phyloP scores from a whole-genome alignment of 1,139 yeast species.

The Yamadazyma oceani region DNA sequence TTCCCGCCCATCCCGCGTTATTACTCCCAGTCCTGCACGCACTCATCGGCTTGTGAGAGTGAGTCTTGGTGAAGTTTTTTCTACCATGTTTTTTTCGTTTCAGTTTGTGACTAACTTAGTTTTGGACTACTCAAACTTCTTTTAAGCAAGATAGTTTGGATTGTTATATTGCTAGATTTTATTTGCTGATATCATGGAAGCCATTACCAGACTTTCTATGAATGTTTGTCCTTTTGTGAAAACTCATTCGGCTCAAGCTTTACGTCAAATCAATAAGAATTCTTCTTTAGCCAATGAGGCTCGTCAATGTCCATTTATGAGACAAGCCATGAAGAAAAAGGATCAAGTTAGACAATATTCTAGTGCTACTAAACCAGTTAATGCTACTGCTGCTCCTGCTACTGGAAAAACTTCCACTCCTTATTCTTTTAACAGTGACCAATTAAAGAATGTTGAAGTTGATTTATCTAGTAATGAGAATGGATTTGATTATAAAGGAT shows the following conservation, averaged over 20 bases:
- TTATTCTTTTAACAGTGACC: conserved; percentile 31
- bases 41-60: too few relatives aligned
- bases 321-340: conserved; percentile 58
- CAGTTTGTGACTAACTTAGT: too few relatives aligned
- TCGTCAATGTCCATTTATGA: conserved; percentile 83
- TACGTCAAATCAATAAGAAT: conserved; percentile 49
- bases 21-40: too few relatives aligned
- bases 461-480: conserved; percentile 39
- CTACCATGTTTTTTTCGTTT: too few relatives aligned
- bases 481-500: conserved; percentile 64
- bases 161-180: too few relatives aligned
- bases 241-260: conserved; percentile 61
- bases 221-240: conserved; percentile 84
- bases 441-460: conserved; percentile 28
- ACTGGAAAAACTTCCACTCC: conserved; percentile 40
- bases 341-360: conserved; percentile 48
- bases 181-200: conserved; percentile 57
- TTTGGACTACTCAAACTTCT: too few relatives aligned
- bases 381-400: conserved; percentile 46
- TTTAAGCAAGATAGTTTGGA: too few relatives aligned
- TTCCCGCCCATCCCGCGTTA: too few relatives aligned
- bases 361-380: conserved; percentile 53
- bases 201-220: conserved; percentile 74
- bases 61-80: too few relatives aligned
- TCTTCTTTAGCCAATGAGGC: conserved; percentile 62